Evolutionary conservation across 2,329 filamentous ascomycete species (phyloP).

Genomic region (Diaporthe velutina): DNA sequence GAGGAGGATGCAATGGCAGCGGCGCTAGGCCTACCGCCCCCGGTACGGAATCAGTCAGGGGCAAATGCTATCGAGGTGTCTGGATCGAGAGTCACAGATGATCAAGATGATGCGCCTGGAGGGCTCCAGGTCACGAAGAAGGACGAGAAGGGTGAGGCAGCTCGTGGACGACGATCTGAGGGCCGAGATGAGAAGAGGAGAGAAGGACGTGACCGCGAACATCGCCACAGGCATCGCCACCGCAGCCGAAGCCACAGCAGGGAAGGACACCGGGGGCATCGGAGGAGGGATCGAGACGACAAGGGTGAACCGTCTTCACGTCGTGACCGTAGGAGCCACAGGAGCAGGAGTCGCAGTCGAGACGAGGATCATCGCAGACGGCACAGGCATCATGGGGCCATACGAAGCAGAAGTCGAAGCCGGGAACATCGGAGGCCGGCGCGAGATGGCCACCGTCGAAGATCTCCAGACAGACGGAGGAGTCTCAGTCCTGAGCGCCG

Average conservation of each 20-base stretch:
- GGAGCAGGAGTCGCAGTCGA: conserved; percentile 55
- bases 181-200: conserved; percentile 42
- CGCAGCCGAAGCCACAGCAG: conserved; percentile 46
- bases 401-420: conserved; percentile 48
- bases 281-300: conserved; percentile 48
- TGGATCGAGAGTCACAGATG: conserved; percentile 51
- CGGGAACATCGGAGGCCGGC: conserved; percentile 43
- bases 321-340: conserved; percentile 50
- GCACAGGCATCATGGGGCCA: conserved; percentile 44
- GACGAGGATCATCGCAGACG: conserved; percentile 46
- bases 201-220: conserved; percentile 48
- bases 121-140: conserved; percentile 45
- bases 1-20: conserved; percentile 91
- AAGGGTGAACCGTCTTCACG: conserved; percentile 45
- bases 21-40: conserved; percentile 84
- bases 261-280: conserved; percentile 45
- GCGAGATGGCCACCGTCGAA: conserved; percentile 48
- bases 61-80: conserved; percentile 78
- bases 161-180: conserved; percentile 38
- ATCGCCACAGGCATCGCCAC: conserved; percentile 50
- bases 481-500: conserved; percentile 36
- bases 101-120: conserved; percentile 45
- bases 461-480: conserved; percentile 44
- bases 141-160: conserved; percentile 39
- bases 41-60: conserved; percentile 68